Evolutionary conservation across 2,329 filamentous ascomycete species (phyloP).

Genomic region (Alternaria panax): DNA sequence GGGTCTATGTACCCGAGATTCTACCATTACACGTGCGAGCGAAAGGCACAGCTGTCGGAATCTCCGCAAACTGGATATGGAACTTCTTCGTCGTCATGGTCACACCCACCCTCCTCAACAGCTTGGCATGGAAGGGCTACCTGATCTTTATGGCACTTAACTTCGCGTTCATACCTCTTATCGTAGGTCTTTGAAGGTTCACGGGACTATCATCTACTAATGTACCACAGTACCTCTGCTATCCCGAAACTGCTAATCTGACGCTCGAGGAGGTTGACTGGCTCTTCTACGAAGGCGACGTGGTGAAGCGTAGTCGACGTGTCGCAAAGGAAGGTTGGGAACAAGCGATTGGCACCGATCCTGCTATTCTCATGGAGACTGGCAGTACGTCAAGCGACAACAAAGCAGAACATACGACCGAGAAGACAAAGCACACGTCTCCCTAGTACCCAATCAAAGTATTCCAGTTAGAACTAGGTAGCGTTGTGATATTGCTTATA

Average conservation of each 20-base stretch:
- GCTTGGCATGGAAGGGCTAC: slow-evolving; percentile 60
- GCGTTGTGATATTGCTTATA: neutral
- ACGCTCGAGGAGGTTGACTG: slow-evolving; percentile 49
- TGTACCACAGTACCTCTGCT: slow-evolving; percentile 51
- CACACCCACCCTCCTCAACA: slow-evolving; percentile 58
- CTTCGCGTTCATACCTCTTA: slow-evolving; percentile 54
- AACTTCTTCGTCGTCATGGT: slow-evolving; percentile 63
- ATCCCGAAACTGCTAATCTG: slow-evolving; percentile 46
- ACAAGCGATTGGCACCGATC: slow-evolving; percentile 17
- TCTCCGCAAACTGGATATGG: slow-evolving; percentile 59
- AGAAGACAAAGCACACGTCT: neutral
- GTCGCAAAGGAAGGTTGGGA: slow-evolving; percentile 40
- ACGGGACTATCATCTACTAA: neutral
- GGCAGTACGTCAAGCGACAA: slow-evolving; percentile 21
- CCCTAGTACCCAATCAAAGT: neutral
- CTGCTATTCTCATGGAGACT: slow-evolving; percentile 18
- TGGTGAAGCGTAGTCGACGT: slow-evolving; percentile 28
- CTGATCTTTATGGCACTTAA: slow-evolving; percentile 62
- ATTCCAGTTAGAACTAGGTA: neutral
- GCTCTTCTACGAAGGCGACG: slow-evolving; percentile 44
- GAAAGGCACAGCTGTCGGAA: slow-evolving; percentile 60
- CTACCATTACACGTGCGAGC: slow-evolving; percentile 59
- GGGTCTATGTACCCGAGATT: slow-evolving; percentile 61
- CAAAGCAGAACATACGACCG: slow-evolving; percentile 1
- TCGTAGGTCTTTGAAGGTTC: slow-evolving; percentile 29